Conservation (phyloP, 2,329 filamentous ascomycete genomes). For the Pseudocercospora musae region DNA sequence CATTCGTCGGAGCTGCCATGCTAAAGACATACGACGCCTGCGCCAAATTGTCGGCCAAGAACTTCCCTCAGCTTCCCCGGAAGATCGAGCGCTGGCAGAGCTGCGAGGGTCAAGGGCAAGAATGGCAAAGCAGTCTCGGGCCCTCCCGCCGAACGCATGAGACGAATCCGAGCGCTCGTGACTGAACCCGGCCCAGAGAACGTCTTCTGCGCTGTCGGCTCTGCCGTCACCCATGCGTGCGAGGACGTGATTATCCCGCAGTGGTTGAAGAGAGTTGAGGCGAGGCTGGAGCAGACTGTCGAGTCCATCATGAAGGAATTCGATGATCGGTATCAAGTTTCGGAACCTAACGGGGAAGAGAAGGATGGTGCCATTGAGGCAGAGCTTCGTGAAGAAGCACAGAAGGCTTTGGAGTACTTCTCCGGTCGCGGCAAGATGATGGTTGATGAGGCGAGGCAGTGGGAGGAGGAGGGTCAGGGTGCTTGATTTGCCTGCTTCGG, state of each 20-base stretch:
- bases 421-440: not conserved
- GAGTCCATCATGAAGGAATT: constrained; percentile 4
- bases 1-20: not conserved
- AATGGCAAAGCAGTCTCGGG: not conserved
- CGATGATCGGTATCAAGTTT: not conserved
- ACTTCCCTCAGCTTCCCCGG: not conserved
- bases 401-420: not conserved
- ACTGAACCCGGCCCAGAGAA: not conserved
- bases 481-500: not conserved
- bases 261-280: not conserved
- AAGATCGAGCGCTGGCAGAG: not conserved
- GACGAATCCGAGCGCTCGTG: not conserved
- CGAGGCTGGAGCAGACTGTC: not conserved
- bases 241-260: not conserved
- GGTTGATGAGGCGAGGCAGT: not conserved
- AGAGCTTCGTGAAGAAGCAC: not conserved
- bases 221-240: not conserved
- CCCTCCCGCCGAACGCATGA: not conserved
- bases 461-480: not conserved
- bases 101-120: not conserved
- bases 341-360: not conserved
- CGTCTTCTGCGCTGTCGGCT: not conserved
- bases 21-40: not conserved
- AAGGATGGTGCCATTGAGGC: not conserved
- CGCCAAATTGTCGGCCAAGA: not conserved